Base-by-base conservation (phyloP, 2,329 filamentous ascomycete genomes). In the Piedraia hortae region DNA sequence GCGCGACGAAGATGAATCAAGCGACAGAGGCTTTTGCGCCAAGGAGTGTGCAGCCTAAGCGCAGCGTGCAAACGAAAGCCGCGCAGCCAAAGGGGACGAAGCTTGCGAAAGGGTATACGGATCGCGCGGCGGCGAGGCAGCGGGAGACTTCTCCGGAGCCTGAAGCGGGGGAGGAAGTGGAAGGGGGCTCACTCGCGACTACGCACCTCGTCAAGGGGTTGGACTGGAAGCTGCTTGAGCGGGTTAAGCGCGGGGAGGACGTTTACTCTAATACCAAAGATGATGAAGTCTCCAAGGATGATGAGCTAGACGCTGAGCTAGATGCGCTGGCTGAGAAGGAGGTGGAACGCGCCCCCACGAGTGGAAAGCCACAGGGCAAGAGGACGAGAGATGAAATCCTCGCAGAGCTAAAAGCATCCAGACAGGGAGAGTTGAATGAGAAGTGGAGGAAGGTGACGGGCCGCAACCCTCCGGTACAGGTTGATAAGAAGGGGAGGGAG, bases 141-240 rank as follows among this genome's bases (percentile, higher is more conserved):
- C n/a, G n/a, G n/a, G n/a, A n/a, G n/a, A n/a, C n/a, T n/a, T n/a
- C n/a, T n/a, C n/a, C n/a, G n/a, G n/a, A n/a, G n/a, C n/a, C n/a
- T n/a, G n/a, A n/a, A n/a, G n/a, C n/a, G n/a, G n/a, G 71, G 15
- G 60, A 61, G 30, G 61, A 88, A 34, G 75, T 91, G 24, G 53
- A 75, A 1, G 80, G 78, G 3, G 82, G 80, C 5, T 72, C 89
- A 41, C 47, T 80, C 11, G 53, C 53, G 8, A 75, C 65, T 34
- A 89, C 78, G 8, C 77, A 90, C 53, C 47, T 91, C 31, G 69
- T 93, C 21, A 93, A 91, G 41, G 85, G 85, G 0, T 47, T 97
- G 21, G 85, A 97, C 45, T 72, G 77, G 41, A 71, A 72, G 42
- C 51, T 93, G 7, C 50, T 80, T 13, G 62, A 72, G 42, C 56